These are phyloP conservation scores for Fraxinus greggii DNA, from an alignment of 305 asterid species.

Conservation along the genomic window DNA sequence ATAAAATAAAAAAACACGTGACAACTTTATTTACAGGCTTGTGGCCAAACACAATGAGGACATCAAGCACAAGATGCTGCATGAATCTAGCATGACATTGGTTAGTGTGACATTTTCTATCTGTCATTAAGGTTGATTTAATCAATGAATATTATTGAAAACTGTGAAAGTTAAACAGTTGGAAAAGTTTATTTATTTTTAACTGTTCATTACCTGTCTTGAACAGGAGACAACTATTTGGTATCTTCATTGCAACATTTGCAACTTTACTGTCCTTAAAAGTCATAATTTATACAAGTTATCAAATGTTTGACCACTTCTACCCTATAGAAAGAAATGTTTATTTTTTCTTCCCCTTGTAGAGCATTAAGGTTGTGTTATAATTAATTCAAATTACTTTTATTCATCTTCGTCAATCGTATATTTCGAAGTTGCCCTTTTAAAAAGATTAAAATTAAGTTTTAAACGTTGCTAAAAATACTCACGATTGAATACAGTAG, in stretches of 20 bases:
- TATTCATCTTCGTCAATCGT: not conserved
- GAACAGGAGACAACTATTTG: constrained; percentile 26
- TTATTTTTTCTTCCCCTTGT: no score
- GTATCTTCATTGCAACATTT: constrained; percentile 18
- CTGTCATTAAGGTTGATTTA: not conserved
- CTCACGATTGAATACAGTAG: not conserved
- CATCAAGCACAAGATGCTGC: not conserved
- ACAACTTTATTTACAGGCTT: not conserved
- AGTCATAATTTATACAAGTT: not conserved
- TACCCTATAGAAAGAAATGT: not conserved
- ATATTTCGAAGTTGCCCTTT: not conserved
- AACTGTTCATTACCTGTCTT: constrained; percentile 25
- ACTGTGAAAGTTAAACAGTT: constrained; percentile 16
- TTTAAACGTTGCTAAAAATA: no score
- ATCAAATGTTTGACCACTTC: not conserved
- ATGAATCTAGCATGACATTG: not conserved
- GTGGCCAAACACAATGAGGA: not conserved
- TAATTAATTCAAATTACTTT: no score
- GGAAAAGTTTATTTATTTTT: not conserved
- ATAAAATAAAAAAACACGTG: not conserved
- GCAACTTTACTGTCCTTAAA: constrained; percentile 24
- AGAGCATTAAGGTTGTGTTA: not conserved
- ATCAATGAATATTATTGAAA: constrained; percentile 12
- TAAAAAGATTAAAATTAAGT: not conserved
- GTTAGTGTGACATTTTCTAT: not conserved